Base-by-base conservation (phyloP, 2,329 filamentous ascomycete genomes). In the Talaromyces marneffei region DNA sequence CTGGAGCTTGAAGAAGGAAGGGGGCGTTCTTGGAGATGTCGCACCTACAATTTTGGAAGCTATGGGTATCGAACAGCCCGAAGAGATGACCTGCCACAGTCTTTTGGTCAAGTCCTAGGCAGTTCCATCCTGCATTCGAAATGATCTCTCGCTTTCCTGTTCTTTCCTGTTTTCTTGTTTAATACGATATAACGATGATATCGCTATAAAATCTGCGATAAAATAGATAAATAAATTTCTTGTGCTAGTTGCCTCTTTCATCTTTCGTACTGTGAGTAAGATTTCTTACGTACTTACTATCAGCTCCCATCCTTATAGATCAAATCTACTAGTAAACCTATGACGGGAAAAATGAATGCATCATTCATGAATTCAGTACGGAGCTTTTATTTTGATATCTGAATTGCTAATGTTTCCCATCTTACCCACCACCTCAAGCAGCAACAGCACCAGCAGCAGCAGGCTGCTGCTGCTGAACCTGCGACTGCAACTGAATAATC, bases 11-110 rank as follows among this genome's bases (percentile, higher is more conserved):
- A 88, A 91, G 82, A 88, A 92, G 80, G 82, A 85, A 61, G 87
- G 87, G 64, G 93, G 92, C 71, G 94, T 99, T n/a, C 83, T 99
- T 23, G 94, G 94, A 63, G 94, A 99, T 72, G 94, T 99, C 35
- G 94, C 94, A 7, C 94, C 94, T n/a, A 99, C 94, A 16, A 77
- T 99, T 63, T 83, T 99, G 46, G 89, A 87, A 5, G 86, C 87
- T 71, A 97, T 99, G 92, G 94, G 94, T 33, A 82, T 99, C 64
- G 85, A 90, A 53, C 87, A 96, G 76, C 93, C 94, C 4, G 85
- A 90, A 70, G 92, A 93, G 76, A 99, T 99, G 94, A 90, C 89
- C 62, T 92, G 94, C 62, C 80, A 82, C 72, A 96, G 87, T 77
- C 82, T 99, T 71, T 82, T 99, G 68, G 79, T 92, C 71, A 95